Evolutionary conservation across 1,139 yeast genomes (phyloP), one percentile per base, ranked within the genome.

Genomic region (Hyphopichia burtonii): DNA sequence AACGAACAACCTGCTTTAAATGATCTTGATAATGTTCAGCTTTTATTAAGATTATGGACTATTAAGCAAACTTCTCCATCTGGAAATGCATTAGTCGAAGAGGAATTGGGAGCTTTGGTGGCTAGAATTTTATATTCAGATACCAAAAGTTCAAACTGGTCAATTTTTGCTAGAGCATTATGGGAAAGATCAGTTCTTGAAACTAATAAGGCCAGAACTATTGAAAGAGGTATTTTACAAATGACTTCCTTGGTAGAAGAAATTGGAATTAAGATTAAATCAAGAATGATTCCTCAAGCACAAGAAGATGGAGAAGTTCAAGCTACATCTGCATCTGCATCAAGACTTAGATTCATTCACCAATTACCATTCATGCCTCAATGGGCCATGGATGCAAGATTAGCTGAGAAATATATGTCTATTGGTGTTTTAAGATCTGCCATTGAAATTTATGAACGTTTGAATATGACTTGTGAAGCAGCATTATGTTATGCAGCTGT

Each of bases 201-300:
- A 61, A 80, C 96, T 0, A 74, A 74, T 36, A 84, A 83, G 49
- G 82, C 96, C 3, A 83, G 87, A 57, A 91, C 98, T 1, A 83
- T 91, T 18, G 99, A 94, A 64, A 78, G 99, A 61, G 98, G 98
- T 41, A 83, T 91, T 12, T 71, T 93, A 41, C 99, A 94, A 64
- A 83, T 94, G 84, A 94, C 93, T 40, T 83, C 96, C 4, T 71
- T 94, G 39, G 93, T 91, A 23, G 97, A 91, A 57, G 98, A 91
- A 59, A 71, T 90, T 35, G 96, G 95, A 1, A 73, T 84, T 44
- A 81, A 82, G 44, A 80, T 87, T 40, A 73, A 77, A 45, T 66
- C 83, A 2, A 74, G 83, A 46, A 64, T 82, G 41, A 74, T 86
- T 37, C 89, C 94, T 4, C 71, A 71, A 42, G 65, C 73, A 0